Base-by-base conservation (phyloP, 139 green algal species). In the Chlamydomonas asymmetrica region DNA sequence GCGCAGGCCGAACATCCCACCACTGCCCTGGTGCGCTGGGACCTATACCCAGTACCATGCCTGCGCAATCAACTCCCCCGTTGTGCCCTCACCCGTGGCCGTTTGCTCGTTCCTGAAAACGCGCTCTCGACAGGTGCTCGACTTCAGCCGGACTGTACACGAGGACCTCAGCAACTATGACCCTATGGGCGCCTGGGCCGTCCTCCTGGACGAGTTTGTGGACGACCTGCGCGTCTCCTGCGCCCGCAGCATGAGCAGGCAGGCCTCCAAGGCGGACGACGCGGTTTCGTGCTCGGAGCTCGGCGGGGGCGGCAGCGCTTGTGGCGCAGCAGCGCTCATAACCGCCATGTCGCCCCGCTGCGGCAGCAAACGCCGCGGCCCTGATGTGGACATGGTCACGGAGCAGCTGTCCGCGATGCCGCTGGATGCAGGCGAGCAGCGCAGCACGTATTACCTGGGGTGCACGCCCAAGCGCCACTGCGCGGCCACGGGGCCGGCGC, bases 141-240 rank as follows among this genome's bases (percentile, higher is more conserved):
- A 95, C 39, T 95, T 95, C 56, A 89, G 73, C 61, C 79, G 86
- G 16, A 80, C 63, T 38, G 73, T 94, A 25, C 80, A 90, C 50
- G 90, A 94, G 56, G 89, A 94, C 76, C 75, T 95, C 23, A 86
- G 76, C 64, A 94, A 94, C 75, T 95, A 91, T 70, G 90, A 95
- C 76, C 49, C 80, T 5, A 79, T 78, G 4, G 80, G 84, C 38
- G 85, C 86, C 6, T 91, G 88, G 88, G 83, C 80, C 0, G 82
- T 87, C 35, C 66, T 91, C 27, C 77, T 92, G 48, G 86, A 91
- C 52, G 87, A 91, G 13, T 93, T 93, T 80, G 88, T 93, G 63
- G 85, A 89, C 49, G 72, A 88, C 39, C 40, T 92, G 68, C 75
- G 76, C 27, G 23, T 22, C 20, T 31, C 18, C 2, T 39, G 48